Evolutionary conservation across 2,329 filamentous ascomycete genomes (phyloP).

Genomic region (Phaeosphaeriaceae sp.): DNA sequence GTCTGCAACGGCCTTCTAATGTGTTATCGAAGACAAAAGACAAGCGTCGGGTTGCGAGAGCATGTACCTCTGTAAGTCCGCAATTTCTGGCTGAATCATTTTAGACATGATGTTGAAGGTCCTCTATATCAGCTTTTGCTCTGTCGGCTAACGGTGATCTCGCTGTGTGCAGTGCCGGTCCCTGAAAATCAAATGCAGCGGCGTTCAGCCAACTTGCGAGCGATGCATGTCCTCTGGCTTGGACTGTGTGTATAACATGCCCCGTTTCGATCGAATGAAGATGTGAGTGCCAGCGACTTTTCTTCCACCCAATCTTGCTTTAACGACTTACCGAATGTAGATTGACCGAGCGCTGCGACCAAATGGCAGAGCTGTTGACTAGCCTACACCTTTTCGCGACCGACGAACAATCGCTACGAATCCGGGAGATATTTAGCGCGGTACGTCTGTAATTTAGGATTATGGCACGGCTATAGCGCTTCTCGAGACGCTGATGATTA

Average conservation of each 20-base stretch:
- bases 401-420: constrained; percentile 19
- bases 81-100: neutral
- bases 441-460: neutral
- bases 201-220: constrained; percentile 45
- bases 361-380: constrained; percentile 32
- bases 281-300: constrained; percentile 28
- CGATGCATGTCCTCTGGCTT: constrained; percentile 44
- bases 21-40: constrained; percentile 7
- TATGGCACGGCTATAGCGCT: neutral
- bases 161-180: constrained; percentile 39
- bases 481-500: neutral
- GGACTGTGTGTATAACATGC: constrained; percentile 49
- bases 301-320: neutral
- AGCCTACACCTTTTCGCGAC: constrained; percentile 21
- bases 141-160: constrained; percentile 16
- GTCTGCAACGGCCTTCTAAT: constrained; percentile 14
- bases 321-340: constrained; percentile 25
- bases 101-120: neutral
- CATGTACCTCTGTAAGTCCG: constrained; percentile 19
- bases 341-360: constrained; percentile 36
- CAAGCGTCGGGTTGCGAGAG: constrained; percentile 18
- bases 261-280: constrained; percentile 48
- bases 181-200: constrained; percentile 52
- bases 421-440: neutral
- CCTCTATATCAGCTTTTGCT: neutral